A percentile compares a stretch with the other conserved stretches of the same genome.
phyloP scores from a whole-genome alignment of 768 basidiomycete genomes.

The Termitomyces sp. region DNA sequence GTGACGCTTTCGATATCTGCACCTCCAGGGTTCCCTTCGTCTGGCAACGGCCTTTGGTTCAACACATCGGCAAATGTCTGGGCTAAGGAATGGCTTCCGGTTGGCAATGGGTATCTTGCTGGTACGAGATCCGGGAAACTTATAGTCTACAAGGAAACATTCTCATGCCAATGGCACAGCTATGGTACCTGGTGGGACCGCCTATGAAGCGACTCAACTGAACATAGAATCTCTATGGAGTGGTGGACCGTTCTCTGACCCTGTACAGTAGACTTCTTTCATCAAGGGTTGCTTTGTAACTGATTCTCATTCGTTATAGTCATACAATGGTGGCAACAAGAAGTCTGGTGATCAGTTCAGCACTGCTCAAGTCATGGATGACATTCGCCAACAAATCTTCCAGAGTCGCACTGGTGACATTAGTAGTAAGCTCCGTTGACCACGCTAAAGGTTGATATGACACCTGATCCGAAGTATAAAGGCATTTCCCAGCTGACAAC shows the following conservation, averaged over 20 bases:
- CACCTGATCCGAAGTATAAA: constrained; percentile 18
- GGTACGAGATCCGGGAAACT: constrained; percentile 30
- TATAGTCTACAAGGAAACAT: background rate
- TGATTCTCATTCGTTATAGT: constrained; percentile 24
- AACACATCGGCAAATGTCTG: constrained; percentile 46
- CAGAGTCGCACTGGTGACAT: constrained; percentile 54
- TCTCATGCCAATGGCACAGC: constrained; percentile 30
- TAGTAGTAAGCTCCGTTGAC: constrained; percentile 32
- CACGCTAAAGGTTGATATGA: background rate
- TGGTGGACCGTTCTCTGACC: constrained; percentile 66
- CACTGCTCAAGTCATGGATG: constrained; percentile 45
- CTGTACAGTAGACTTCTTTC: constrained; percentile 32
- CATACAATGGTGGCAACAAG: constrained; percentile 71
- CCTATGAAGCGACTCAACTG: constrained; percentile 56
- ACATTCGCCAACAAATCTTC: constrained; percentile 54
- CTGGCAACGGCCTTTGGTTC: constrained; percentile 79
- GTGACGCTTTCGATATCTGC: constrained; percentile 17
- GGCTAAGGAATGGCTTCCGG: constrained; percentile 58
- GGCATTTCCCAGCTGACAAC: constrained; percentile 51
- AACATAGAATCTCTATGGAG: constrained; percentile 79
- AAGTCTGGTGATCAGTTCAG: constrained; percentile 35
- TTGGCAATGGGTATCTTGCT: constrained; percentile 71
- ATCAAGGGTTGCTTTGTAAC: background rate
- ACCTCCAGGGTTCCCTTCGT: constrained; percentile 51
- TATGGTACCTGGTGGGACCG: constrained; percentile 59